Evolutionary conservation across 139 green algal species (phyloP).

Genomic region (Picochlorum sp.): DNA sequence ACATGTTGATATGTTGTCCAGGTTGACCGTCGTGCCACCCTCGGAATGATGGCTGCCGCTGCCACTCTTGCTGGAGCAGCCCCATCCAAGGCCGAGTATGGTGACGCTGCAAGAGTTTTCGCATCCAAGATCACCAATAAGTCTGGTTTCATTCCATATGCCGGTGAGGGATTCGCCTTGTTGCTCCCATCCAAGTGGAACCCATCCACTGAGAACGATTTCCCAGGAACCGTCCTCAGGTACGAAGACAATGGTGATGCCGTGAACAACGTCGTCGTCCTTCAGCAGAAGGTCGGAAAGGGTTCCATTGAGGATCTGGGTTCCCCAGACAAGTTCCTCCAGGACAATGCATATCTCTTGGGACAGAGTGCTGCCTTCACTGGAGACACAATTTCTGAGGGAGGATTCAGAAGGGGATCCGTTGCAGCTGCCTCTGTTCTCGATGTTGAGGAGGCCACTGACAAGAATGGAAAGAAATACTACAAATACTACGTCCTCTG

Average conservation of each 20-base stretch:
- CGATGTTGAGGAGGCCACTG: slow-evolving; percentile 57
- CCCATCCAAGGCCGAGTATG: slow-evolving; percentile 70
- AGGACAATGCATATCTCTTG: slow-evolving; percentile 67
- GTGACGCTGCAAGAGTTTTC: slow-evolving; percentile 86
- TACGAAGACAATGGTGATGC: slow-evolving; percentile 96
- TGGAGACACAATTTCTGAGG: slow-evolving; percentile 78
- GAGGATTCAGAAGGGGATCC: slow-evolving; percentile 82
- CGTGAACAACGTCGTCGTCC: slow-evolving; percentile 84
- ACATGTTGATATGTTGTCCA: neutral
- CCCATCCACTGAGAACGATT: slow-evolving; percentile 87
- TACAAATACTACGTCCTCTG: slow-evolving; percentile 87
- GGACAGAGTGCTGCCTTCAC: slow-evolving; percentile 48
- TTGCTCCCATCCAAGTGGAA: slow-evolving; percentile 94
- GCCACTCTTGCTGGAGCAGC: slow-evolving; percentile 37
- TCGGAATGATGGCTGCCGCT: slow-evolving; percentile 54
- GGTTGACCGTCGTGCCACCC: slow-evolving; percentile 54
- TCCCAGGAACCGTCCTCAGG: slow-evolving; percentile 54
- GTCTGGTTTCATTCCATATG: slow-evolving; percentile 82
- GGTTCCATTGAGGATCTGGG: slow-evolving; percentile 75
- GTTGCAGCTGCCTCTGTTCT: slow-evolving; percentile 77
- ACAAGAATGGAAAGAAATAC: slow-evolving; percentile 95
- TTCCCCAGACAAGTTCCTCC: slow-evolving; percentile 79
- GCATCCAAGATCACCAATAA: slow-evolving; percentile 69
- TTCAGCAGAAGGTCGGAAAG: slow-evolving; percentile 64
- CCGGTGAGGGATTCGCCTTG: slow-evolving; percentile 85